Percentiles rank a stretch among this genome's conserved stretches.
Conservation (phyloP, 805 yeast genomes). For the Suhomyces vadensis region DNA sequence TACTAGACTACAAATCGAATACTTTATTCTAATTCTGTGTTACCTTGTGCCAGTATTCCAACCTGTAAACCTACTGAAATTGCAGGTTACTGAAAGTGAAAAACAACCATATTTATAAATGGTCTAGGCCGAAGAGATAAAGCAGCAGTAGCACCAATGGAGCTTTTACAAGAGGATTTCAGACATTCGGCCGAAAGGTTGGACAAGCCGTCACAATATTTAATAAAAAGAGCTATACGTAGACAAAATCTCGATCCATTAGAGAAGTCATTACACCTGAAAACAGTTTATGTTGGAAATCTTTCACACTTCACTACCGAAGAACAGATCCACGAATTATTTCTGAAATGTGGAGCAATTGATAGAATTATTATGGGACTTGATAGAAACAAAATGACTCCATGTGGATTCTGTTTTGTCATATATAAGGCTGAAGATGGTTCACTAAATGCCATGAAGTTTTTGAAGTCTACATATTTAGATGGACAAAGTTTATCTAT, state of each 20-base stretch:
- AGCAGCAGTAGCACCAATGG: constrained; percentile 26
- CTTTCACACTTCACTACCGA: constrained; percentile 89
- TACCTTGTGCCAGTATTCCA: background rate
- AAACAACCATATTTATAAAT: background rate
- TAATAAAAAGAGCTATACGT: constrained; percentile 63
- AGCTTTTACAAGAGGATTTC: constrained; percentile 47
- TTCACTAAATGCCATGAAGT: constrained; percentile 81
- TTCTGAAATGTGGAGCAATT: constrained; percentile 78
- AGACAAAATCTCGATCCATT: constrained; percentile 57
- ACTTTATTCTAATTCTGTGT: background rate
- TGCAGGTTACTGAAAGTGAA: constrained; percentile 1
- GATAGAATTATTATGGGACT: constrained; percentile 90
- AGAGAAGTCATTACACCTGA: constrained; percentile 61
- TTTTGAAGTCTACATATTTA: constrained; percentile 74
- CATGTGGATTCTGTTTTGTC: constrained; percentile 96
- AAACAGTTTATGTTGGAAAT: constrained; percentile 90
- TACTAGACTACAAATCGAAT: no score
- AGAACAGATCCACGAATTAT: constrained; percentile 88
- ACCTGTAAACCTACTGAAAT: no score
- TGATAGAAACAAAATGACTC: constrained; percentile 85
- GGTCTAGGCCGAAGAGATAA: background rate
- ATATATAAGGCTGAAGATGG: constrained; percentile 68
- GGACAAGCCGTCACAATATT: constrained; percentile 71
- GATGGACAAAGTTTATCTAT: constrained; percentile 82
- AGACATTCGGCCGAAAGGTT: constrained; percentile 64